Evolutionary conservation across 1,139 yeast genomes (phyloP), one percentile per base, ranked within the genome.

Genomic region (Torulaspora pretoriensis): DNA sequence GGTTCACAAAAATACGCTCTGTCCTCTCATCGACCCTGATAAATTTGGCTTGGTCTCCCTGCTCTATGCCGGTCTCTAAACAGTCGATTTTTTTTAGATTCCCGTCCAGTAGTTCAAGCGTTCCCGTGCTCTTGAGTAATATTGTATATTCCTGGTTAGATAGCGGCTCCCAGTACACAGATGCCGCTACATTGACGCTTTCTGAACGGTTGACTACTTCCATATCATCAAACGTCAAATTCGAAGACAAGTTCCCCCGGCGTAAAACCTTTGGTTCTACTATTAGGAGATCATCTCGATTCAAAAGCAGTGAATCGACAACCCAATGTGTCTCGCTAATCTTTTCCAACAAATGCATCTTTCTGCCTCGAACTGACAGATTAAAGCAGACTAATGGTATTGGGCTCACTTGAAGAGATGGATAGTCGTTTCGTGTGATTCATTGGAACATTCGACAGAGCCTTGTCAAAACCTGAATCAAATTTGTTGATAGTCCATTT

Each of bases 51-150:
- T 12, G 27, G 17, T 27, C 38, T 5, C 17, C 27, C 34, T 43
- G 49, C 16, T 26, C 36, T 5, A 46, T 38, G 1, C 39, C 46
- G 1, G 55, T 46, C 6, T 47, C 40, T n/a, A 51, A 17, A 7
- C 36, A 13, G 38, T 55, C 60, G 3, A 54, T 14, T 4, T 43
- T 23, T n/a, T 42, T 29, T 9, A 51, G 44, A 13, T 48, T 25
- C 6, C 39, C 27, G 32, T 56, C 40, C 22, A 46, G n/a, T 2
- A 53, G 27, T 25, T 52, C 53, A 22, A 56, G 30, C 4, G 30
- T 36, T 6, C 62, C 61, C 37, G 51, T 42, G 10, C 45, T 47
- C 41, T 51, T 51, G 6, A 58, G 39, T 1, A 57, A 6, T 14
- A 56, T 25, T 5, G 56, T 27, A 28, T 45, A 57, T 8, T 49